Base-by-base conservation (phyloP, 139 green algal genomes). In the Picochlorum sp. region DNA sequence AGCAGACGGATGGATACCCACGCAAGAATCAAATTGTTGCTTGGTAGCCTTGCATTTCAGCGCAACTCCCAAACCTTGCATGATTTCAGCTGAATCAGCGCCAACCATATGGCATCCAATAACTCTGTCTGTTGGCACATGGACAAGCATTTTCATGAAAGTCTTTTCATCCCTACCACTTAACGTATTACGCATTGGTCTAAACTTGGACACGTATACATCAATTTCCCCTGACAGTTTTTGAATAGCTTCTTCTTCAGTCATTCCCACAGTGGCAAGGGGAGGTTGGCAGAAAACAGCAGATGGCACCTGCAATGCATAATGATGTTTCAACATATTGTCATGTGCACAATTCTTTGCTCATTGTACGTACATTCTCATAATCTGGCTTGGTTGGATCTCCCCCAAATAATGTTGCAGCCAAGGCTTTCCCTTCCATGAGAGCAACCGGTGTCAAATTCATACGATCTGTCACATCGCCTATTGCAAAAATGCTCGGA, bases 41-140 rank as follows among this genome's bases (percentile, higher is more conserved):
- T 99, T 99, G 61, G 87, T 98, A 7, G 84, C 81, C 14, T 90
- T 91, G 69, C 86, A 76, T 84, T 97, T 98, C n/a, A 99, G 49
- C 0, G 88, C 92, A 8, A 96, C 81, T 2, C 82, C 92, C 50
- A 99, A 84, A 31, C 94, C 93, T 84, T 98, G 91, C 85, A 98
- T 90, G 75, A 98, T 98, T 73, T 98, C 92, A 1, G 80, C 82
- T 0, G 83, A 76, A 49, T 97, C 89, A 16, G 83, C 71, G 49
- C 93, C 93, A 15, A 95, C 86, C 81, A 98, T 96, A 85, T 98
- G 93, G 24, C 85, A 73, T 41, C 93, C 93, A 28, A 96, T 52
- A 51, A 96, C 84, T 63, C 77, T 78, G 47, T 92, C 83, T 2
- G 49, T 89, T 34, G 72, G 63, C 0, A 76, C 66, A 52, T 94